A percentile compares a stretch with the other conserved stretches of the same genome.
Conservation (phyloP, 2,329 filamentous ascomycete species). For the Apiospora hydei region DNA sequence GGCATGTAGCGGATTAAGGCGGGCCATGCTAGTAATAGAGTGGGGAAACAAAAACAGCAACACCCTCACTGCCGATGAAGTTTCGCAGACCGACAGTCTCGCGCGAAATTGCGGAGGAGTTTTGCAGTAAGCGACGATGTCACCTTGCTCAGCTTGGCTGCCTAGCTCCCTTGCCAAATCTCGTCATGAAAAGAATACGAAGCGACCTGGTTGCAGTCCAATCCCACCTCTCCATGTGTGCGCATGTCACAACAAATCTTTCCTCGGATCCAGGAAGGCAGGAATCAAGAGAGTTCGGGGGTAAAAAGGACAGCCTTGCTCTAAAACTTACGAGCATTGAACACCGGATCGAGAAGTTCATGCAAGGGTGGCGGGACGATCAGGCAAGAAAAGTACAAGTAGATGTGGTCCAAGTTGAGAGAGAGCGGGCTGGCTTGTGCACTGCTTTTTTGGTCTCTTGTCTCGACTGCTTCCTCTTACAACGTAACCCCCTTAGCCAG, state of each 20-base stretch:
- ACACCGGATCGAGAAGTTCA: constrained; percentile 24
- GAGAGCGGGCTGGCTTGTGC: constrained; percentile 7
- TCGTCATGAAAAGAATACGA: constrained; percentile 21
- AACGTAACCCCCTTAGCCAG: constrained; percentile 5
- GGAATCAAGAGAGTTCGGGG: background rate
- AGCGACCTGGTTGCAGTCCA: constrained; percentile 11
- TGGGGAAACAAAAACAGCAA: constrained; percentile 22
- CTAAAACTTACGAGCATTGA: constrained; percentile 4
- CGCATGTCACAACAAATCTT: background rate
- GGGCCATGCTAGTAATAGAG: background rate
- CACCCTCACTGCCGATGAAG: constrained; percentile 13
- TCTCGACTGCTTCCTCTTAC: background rate
- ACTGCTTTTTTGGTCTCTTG: background rate
- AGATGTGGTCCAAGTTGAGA: constrained; percentile 24
- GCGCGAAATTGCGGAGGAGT: constrained; percentile 36
- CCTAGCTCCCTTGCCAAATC: background rate
- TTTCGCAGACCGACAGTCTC: constrained; percentile 23
- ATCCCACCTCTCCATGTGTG: constrained; percentile 3
- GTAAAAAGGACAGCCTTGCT: constrained; percentile 1
- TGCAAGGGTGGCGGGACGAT: constrained; percentile 33
- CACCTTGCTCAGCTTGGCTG: constrained; percentile 31
- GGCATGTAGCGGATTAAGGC: constrained; percentile 5
- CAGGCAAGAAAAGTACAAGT: constrained; percentile 28
- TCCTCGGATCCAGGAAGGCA: background rate
- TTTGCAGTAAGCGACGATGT: constrained; percentile 37